A percentile compares a stretch with the other conserved stretches of the same genome.
Evolutionary conservation across 164 flowering plant species (phyloP).

Genomic region (Aristolochia fimbriata): DNA sequence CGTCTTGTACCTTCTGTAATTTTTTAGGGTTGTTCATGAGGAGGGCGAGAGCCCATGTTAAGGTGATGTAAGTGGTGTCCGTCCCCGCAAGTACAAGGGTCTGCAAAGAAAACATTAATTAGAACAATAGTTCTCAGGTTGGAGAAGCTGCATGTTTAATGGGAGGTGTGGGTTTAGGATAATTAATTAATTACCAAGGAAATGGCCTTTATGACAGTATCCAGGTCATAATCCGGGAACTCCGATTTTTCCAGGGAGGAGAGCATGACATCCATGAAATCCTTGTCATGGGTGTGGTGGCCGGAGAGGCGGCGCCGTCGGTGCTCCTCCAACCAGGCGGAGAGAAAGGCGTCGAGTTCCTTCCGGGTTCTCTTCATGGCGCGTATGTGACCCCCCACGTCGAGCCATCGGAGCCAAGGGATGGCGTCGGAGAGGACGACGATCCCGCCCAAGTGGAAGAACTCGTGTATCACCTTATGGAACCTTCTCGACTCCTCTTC

Average conservation of each 20-base stretch:
- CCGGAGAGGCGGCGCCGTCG: neutral
- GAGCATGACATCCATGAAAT: conserved; percentile 11
- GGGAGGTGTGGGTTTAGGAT: too few species aligned
- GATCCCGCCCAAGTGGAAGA: neutral
- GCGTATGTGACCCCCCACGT: neutral
- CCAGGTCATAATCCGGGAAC: conserved; percentile 3
- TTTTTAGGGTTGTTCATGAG: neutral
- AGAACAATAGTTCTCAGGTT: too few species aligned
- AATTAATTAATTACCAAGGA: neutral
- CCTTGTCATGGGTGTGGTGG: neutral
- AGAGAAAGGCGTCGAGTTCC: conserved; percentile 1
- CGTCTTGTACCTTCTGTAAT: conserved; percentile 2
- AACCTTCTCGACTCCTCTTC: conserved; percentile 1
- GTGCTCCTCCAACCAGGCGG: conserved; percentile 8
- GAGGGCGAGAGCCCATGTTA: conserved; percentile 3
- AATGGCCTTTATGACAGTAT: conserved; percentile 7
- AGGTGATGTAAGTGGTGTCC: neutral
- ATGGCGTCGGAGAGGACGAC: neutral
- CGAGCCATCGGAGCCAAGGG: conserved; percentile 6
- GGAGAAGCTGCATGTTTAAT: too few species aligned
- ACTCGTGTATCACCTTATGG: neutral
- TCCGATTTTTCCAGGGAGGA: conserved; percentile 3
- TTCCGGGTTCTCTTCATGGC: neutral
- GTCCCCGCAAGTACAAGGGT: neutral
- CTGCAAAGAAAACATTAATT: neutral